Base-by-base conservation (phyloP, 345 rosid species). In the Microcos paniculata region DNA sequence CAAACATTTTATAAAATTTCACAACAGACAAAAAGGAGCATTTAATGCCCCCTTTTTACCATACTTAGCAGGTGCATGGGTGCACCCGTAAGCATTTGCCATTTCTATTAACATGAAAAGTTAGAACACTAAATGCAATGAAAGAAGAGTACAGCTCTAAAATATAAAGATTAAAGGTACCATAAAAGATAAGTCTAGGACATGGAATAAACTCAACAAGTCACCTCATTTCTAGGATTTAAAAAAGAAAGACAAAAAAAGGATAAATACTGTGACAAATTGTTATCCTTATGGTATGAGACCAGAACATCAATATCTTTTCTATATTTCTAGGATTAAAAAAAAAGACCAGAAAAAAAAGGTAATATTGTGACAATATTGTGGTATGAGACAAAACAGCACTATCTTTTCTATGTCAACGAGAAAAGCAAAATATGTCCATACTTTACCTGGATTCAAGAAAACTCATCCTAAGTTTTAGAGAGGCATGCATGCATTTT, bases 191-290 rank as follows among this genome's bases (percentile, higher is more conserved):
- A 65, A 65, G 21, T 6, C 33, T 2, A 43, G 55, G 21, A 24
- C 3, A 45, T 14, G 21, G 33, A 24, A 15, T 43, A 66, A 45
- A 24, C 53, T 13, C 46, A 28, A 16, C 28, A 43, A 30, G 28
- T 9, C 40, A 67, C 43, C 12, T 18, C 8, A 16, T 35, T 19
- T 9, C 35, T 18, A 18, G 15, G 2, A 62, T 14, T n/a, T n/a
- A n/a, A n/a, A 33, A 62, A 62, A 35, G n/a, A 69, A 69, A 21
- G 49, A 30, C 38, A 67, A 72, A n/a, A n/a, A n/a, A n/a, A n/a
- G n/a, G n/a, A n/a, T n/a, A 72, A 18, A 40, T 4, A 72, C 21
- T 40, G 4, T 10, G 24, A 72, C 5, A 72, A 72, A 0, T 52
- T 19, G 30, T 26, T 24, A 9, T 31, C 42, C 21, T 53, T 13